Conservation (phyloP, 139 green algal species). For the Microglena sp. region DNA sequence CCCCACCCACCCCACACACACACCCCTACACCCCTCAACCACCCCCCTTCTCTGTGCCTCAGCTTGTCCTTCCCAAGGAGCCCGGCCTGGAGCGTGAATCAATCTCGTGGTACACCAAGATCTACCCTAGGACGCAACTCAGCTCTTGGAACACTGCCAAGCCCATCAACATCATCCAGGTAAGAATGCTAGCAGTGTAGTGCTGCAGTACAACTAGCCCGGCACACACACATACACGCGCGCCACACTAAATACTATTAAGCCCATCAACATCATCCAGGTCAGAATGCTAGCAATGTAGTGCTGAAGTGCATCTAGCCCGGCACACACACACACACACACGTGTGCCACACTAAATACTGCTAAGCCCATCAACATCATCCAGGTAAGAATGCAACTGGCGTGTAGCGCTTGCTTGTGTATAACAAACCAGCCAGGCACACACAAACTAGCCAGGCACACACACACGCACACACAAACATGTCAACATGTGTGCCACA, state of each 20-base stretch:
- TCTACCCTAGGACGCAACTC: conserved; percentile 13
- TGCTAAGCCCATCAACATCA: conserved; percentile 11
- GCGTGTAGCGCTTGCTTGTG: no score
- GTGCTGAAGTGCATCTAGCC: not conserved
- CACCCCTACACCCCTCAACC: no score
- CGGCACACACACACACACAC: not conserved
- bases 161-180: conserved; percentile 19
- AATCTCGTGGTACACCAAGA: conserved; percentile 56
- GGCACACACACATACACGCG: not conserved
- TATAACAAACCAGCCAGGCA: no score
- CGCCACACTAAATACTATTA: not conserved
- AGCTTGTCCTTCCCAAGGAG: conserved; percentile 47
- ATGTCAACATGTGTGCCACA: no score
- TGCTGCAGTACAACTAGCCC: not conserved
- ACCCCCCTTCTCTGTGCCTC: no score
- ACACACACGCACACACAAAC: no score
- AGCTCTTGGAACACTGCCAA: conserved; percentile 2
- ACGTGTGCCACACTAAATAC: not conserved
- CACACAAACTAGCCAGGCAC: no score
- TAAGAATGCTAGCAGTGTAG: not conserved
- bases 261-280: conserved; percentile 18
- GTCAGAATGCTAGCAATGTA: not conserved
- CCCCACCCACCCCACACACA: no score
- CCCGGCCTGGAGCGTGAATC: conserved; percentile 68
- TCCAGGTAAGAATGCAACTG: conserved; percentile 13